phyloP scores from a whole-genome alignment of 371 early-diverging fungal genomes.

The Mucor plumbeus region DNA sequence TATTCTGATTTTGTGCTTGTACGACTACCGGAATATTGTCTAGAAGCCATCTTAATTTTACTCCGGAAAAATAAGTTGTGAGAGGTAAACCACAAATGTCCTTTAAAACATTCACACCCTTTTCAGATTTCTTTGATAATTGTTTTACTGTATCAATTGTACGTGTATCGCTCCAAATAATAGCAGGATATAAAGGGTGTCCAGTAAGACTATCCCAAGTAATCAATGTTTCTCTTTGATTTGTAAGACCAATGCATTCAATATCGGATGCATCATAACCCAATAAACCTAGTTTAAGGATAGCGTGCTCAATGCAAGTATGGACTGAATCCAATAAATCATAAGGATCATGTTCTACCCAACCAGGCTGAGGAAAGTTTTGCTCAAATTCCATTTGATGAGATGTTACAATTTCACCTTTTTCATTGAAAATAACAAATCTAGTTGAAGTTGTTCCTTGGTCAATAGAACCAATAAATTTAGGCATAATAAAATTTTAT shows the following conservation, averaged over 20 bases:
- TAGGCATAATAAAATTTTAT: constrained; percentile 13
- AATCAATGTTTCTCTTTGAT: constrained; percentile 93
- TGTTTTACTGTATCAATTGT: constrained; percentile 76
- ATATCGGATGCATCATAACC: constrained; percentile 70
- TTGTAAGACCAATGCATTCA: constrained; percentile 88
- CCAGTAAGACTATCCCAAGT: constrained; percentile 89
- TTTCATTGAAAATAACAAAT: constrained; percentile 86
- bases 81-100: constrained; percentile 86
- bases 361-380: constrained; percentile 79
- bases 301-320: constrained; percentile 73
- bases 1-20: constrained; percentile 40
- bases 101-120: constrained; percentile 48
- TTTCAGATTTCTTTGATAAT: constrained; percentile 48
- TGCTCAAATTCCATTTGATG: constrained; percentile 86
- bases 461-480: constrained; percentile 87
- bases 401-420: constrained; percentile 71
- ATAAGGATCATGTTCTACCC: constrained; percentile 92
- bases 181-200: constrained; percentile 84
- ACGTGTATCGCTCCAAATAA: constrained; percentile 94
- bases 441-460: constrained; percentile 93
- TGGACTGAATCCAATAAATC: constrained; percentile 76
- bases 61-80: constrained; percentile 92
- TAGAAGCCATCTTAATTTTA: constrained; percentile 93
- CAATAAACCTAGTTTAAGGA: constrained; percentile 63
- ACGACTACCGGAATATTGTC: constrained; percentile 79